phyloP scores from a whole-genome alignment of 805 yeast genomes.

The Myxozyma lipomycoides region DNA sequence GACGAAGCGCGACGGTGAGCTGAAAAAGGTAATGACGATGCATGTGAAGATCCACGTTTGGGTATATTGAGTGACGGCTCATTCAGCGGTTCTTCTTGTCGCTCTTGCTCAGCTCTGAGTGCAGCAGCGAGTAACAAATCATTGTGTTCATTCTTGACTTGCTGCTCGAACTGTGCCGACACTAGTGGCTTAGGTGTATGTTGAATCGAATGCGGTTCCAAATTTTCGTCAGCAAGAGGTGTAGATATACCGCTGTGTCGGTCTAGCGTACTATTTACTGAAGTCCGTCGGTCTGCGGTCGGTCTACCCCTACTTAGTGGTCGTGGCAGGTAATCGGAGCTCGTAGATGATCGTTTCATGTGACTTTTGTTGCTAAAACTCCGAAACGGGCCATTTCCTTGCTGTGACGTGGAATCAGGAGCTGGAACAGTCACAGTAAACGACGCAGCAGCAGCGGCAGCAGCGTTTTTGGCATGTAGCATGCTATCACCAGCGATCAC shows the following conservation, averaged over 20 bases:
- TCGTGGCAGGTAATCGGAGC: no score
- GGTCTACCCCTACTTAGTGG: no score
- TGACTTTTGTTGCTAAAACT: background rate
- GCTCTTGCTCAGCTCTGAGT: background rate
- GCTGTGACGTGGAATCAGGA: background rate
- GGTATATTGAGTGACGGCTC: constrained; percentile 6
- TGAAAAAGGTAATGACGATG: no score
- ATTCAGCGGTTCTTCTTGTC: constrained; percentile 2
- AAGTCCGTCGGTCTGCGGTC: no score
- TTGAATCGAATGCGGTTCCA: constrained; percentile 15
- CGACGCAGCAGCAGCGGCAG: no score
- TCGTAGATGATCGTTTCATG: background rate
- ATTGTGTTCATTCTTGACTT: background rate
- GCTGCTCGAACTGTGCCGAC: background rate
- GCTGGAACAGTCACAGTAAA: background rate
- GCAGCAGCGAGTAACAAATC: background rate
- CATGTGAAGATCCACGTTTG: constrained; percentile 8
- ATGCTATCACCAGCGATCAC: background rate
- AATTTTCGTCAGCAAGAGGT: background rate
- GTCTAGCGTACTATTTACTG: no score
- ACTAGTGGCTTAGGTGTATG: constrained; percentile 17
- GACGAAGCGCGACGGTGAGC: no score
- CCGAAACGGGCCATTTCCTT: background rate
- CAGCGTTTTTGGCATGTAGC: background rate
- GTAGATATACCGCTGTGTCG: background rate